Conservation (phyloP, 106 monocot genomes). For the Dendrobium huoshanense region DNA sequence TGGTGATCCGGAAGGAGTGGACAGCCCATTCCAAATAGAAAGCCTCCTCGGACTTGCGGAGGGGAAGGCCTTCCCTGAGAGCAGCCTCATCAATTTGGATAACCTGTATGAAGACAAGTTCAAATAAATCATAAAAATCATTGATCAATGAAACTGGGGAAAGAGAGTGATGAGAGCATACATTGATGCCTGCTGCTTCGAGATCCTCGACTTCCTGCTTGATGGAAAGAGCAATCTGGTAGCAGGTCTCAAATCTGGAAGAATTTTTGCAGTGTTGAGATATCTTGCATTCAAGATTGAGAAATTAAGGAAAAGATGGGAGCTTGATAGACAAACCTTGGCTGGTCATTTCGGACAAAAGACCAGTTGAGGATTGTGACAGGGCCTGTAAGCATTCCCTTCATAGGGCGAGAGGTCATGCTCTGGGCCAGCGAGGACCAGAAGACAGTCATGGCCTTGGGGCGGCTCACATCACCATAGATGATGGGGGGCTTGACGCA, state of each 20-base stretch:
- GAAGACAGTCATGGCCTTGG: constrained; percentile 31
- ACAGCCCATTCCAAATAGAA: constrained; percentile 30
- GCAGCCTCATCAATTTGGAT: constrained; percentile 30
- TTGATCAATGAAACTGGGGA: neutral
- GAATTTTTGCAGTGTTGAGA: neutral
- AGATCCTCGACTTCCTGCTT: constrained; percentile 27
- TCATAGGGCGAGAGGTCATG: constrained; percentile 28
- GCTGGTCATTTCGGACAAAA: constrained; percentile 28
- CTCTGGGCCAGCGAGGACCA: constrained; percentile 29
- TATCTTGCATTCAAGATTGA: neutral
- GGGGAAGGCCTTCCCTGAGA: constrained; percentile 22
- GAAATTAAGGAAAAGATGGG: neutral
- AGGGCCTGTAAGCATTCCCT: constrained; percentile 28
- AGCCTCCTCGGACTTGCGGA: constrained; percentile 26
- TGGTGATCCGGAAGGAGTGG: constrained; percentile 30
- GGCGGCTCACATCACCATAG: constrained; percentile 26
- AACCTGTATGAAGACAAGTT: neutral
- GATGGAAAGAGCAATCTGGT: constrained; percentile 27
- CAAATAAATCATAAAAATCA: neutral
- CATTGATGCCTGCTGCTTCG: constrained; percentile 22
- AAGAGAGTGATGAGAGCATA: neutral
- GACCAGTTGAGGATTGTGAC: constrained; percentile 33
- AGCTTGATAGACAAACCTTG: constrained; percentile 10
- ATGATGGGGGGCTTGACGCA: constrained; percentile 33
- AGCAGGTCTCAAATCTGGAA: constrained; percentile 26